Conservation (phyloP, 2,329 filamentous ascomycete genomes). For the Geosmithia flava region DNA sequence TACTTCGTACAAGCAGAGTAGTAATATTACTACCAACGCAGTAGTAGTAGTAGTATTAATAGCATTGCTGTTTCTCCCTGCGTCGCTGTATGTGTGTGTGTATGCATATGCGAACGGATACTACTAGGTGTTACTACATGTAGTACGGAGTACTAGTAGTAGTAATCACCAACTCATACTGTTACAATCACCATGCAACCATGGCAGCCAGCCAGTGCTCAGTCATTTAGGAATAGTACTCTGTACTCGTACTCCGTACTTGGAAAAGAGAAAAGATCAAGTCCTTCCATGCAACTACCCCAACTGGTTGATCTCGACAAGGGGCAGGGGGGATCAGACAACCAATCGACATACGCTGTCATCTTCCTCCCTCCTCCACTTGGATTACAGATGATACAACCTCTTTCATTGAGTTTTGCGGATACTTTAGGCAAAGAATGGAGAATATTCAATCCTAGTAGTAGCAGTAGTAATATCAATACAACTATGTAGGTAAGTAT, state of each 20-base stretch:
- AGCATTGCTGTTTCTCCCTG: slow-evolving; percentile 1
- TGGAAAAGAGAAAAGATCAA: neutral
- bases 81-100: neutral
- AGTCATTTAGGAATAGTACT: no score
- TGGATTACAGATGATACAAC: no score
- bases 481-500: no score
- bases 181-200: neutral
- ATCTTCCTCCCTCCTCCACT: neutral
- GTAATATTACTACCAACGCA: no score
- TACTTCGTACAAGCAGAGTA: no score
- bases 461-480: no score
- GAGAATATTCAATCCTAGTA: no score
- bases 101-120: neutral
- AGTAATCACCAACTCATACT: neutral
- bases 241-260: no score
- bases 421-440: no score
- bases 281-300: neutral
- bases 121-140: neutral
- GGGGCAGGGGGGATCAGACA: neutral
- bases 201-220: neutral
- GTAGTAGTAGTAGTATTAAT: no score
- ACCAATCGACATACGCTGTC: neutral
- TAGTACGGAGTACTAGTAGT: neutral
- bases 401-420: no score
- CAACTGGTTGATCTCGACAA: neutral